A percentile compares a stretch with the other conserved stretches of the same genome.
These are phyloP conservation scores for Penicillium tannophilum DNA, from an alignment of 495 filamentous ascomycete genomes.

Conservation along the genomic window DNA sequence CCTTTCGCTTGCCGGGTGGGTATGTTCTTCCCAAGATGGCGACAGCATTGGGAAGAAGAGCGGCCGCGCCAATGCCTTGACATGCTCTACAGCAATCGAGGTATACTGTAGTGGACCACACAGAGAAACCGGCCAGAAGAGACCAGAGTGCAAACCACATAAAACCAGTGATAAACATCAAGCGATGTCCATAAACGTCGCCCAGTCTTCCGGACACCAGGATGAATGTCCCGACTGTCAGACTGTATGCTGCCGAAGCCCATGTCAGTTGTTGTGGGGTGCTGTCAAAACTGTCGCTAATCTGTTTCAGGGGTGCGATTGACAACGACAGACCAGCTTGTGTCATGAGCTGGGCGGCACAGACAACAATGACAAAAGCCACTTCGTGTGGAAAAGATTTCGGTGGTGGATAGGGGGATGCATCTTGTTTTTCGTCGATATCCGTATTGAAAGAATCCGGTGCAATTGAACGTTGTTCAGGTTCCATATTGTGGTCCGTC, in stretches of 20 bases:
- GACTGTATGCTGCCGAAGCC: constrained; percentile 50
- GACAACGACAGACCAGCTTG: constrained; percentile 20
- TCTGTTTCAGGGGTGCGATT: constrained; percentile 17
- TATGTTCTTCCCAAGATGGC: constrained; percentile 46
- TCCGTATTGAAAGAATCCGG: neutral
- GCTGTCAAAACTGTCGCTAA: constrained; percentile 17
- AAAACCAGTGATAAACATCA: constrained; percentile 59
- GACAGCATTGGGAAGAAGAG: constrained; percentile 52
- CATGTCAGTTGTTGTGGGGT: constrained; percentile 42
- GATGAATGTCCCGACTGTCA: constrained; percentile 67
- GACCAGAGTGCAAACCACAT: constrained; percentile 64
- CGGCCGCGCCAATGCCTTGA: constrained; percentile 56
- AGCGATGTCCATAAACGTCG: constrained; percentile 64
- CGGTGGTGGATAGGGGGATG: constrained; percentile 4
- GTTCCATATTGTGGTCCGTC: neutral
- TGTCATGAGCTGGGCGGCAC: constrained; percentile 22
- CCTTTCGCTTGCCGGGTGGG: constrained; percentile 52
- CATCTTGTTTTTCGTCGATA: constrained; percentile 10
- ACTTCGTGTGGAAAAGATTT: constrained; percentile 15
- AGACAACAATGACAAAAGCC: constrained; percentile 17
- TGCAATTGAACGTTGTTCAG: neutral
- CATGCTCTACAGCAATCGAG: constrained; percentile 50
- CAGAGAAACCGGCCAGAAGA: constrained; percentile 52
- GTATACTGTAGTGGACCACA: constrained; percentile 34
- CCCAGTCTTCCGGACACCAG: constrained; percentile 64